Percentiles rank a stretch among this genome's conserved stretches.
Conservation (phyloP, 2,329 filamentous ascomycete genomes). For the Cercospora zeina region DNA sequence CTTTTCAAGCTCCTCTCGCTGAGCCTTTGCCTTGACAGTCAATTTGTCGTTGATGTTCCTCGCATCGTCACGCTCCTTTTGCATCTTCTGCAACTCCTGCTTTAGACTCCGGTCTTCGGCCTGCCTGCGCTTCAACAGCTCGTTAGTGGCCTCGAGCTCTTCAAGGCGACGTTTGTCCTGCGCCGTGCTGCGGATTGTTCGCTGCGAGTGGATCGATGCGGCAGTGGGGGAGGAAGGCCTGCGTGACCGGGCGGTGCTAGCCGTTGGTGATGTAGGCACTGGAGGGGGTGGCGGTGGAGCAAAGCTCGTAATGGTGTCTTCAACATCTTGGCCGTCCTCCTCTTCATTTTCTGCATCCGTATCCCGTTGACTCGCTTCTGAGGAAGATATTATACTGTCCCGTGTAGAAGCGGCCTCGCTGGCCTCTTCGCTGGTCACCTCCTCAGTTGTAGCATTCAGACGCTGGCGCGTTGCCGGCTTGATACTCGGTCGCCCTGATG, state of each 20-base stretch:
- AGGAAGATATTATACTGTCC: slow-evolving; percentile 28
- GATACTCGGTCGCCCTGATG: slow-evolving; percentile 21
- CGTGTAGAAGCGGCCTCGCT: slow-evolving; percentile 31
- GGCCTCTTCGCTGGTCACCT: slow-evolving; percentile 28
- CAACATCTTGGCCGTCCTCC: slow-evolving; percentile 28
- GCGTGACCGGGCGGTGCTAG: slow-evolving; percentile 32
- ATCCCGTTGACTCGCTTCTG: slow-evolving; percentile 27
- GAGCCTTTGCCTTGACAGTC: slow-evolving; percentile 81
- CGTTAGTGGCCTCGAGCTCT: slow-evolving; percentile 83
- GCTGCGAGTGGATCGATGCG: slow-evolving; percentile 37
- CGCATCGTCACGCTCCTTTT: slow-evolving; percentile 74
- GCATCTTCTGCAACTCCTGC: slow-evolving; percentile 72
- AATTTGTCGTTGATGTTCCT: slow-evolving; percentile 87
- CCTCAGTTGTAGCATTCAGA: slow-evolving; percentile 30
- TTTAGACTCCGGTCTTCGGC: slow-evolving; percentile 82
- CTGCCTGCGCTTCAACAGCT: slow-evolving; percentile 83
- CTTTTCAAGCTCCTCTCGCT: slow-evolving; percentile 75
- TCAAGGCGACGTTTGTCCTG: slow-evolving; percentile 70
- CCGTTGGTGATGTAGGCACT: slow-evolving; percentile 29
- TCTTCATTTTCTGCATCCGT: slow-evolving; percentile 22
- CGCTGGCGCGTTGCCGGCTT: slow-evolving; percentile 25
- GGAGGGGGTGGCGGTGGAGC: slow-evolving; percentile 37
- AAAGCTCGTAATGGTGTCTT: slow-evolving; percentile 34
- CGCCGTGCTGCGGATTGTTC: slow-evolving; percentile 48
- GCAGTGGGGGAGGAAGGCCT: slow-evolving; percentile 39